Percentiles rank a stretch among this genome's conserved stretches.
These are phyloP conservation scores for Aspergillus oerlinghausenensis DNA, from an alignment of 2,329 filamentous ascomycete genomes.

Conservation along the genomic window DNA sequence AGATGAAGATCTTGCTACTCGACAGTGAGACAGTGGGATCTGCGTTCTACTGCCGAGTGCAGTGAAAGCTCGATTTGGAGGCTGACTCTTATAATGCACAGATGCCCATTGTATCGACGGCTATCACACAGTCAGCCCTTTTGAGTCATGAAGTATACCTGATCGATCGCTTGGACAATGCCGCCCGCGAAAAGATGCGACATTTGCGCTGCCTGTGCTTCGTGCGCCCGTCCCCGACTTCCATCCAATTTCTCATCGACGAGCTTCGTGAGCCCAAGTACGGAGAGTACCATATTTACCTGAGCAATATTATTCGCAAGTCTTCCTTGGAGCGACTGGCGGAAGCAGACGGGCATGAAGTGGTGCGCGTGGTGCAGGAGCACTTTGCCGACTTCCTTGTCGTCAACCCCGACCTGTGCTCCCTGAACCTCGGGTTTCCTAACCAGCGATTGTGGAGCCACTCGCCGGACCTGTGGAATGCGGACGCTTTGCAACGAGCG, in stretches of 20 bases:
- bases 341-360: constrained; percentile 95
- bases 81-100: constrained; percentile 21
- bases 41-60: neutral
- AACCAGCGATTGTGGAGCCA: constrained; percentile 74
- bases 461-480: constrained; percentile 82
- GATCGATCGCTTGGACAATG: constrained; percentile 90
- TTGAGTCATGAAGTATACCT: constrained; percentile 97
- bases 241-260: constrained; percentile 89
- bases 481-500: constrained; percentile 77
- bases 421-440: constrained; percentile 68
- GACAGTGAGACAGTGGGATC: constrained; percentile 77
- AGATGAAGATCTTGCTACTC: constrained; percentile 97
- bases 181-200: constrained; percentile 91
- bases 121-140: constrained; percentile 89
- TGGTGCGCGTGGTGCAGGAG: constrained; percentile 89
- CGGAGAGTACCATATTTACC: constrained; percentile 94
- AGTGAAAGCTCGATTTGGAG: constrained; percentile 20
- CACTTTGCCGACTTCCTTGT: constrained; percentile 95
- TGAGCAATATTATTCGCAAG: constrained; percentile 97
- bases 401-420: constrained; percentile 90
- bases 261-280: constrained; percentile 95
- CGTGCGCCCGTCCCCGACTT: constrained; percentile 84
- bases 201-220: constrained; percentile 93
- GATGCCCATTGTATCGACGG: constrained; percentile 88
- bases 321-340: constrained; percentile 89